Conservation (phyloP, 179 eudicot genomes). For the Actinidia arguta region DNA sequence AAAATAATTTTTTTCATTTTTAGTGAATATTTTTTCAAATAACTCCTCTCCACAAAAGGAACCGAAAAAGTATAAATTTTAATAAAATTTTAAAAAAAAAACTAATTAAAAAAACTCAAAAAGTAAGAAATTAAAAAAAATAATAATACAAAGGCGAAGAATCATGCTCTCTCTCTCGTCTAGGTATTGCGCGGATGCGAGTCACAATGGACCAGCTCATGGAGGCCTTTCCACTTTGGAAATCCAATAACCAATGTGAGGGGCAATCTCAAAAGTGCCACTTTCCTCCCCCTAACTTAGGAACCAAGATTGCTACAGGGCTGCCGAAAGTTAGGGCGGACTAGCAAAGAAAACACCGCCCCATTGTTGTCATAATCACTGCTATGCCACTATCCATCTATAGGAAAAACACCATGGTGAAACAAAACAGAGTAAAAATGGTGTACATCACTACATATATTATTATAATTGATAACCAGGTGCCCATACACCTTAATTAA, state of each 20-base stretch:
- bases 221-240: not conserved
- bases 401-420: not conserved
- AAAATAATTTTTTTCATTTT: too few relatives aligned
- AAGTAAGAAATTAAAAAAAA: too few relatives aligned
- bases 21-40: too few relatives aligned
- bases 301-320: not conserved
- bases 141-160: too few relatives aligned
- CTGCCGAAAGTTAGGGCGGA: not conserved
- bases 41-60: too few relatives aligned
- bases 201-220: not conserved
- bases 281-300: not conserved
- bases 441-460: too few relatives aligned
- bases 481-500: too few relatives aligned
- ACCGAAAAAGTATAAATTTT: too few relatives aligned
- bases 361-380: not conserved
- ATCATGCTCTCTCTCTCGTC: too few relatives aligned
- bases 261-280: not conserved
- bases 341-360: not conserved
- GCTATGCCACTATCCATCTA: not conserved
- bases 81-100: too few relatives aligned
- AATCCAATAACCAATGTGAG: not conserved
- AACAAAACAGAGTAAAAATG: not conserved
- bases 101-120: too few relatives aligned
- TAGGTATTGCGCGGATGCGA: not conserved
- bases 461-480: too few relatives aligned